Conservation (phyloP, 164 flowering plant genomes). For the Protea cynaroides region DNA sequence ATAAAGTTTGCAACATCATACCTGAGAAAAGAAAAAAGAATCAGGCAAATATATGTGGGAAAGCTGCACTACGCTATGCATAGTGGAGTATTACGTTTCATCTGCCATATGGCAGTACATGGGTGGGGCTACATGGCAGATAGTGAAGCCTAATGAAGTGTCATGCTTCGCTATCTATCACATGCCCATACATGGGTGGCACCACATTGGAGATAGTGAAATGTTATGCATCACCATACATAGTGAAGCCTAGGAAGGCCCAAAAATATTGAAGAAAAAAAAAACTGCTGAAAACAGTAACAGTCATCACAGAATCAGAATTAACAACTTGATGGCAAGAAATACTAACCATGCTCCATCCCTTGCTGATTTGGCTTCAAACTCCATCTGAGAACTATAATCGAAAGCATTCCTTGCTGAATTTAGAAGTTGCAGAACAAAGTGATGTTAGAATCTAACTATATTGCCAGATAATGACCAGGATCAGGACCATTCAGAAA, state of each 20-base stretch:
- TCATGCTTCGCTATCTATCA: no score
- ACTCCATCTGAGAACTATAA: slow-evolving; percentile 48
- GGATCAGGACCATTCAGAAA: not conserved
- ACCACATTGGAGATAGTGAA: no score
- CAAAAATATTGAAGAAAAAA: no score
- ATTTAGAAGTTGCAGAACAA: slow-evolving; percentile 13
- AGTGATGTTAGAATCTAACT: no score
- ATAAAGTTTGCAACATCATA: slow-evolving; percentile 77
- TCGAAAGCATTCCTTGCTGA: slow-evolving; percentile 40
- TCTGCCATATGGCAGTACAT: no score
- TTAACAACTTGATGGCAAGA: not conserved
- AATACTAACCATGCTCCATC: slow-evolving; percentile 86
- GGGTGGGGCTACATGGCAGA: no score
- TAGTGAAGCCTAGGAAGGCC: no score
- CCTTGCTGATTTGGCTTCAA: slow-evolving; percentile 85
- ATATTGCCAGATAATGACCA: not conserved
- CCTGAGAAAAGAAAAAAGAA: slow-evolving; percentile 37
- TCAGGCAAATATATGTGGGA: slow-evolving; percentile 8
- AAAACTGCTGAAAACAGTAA: not conserved
- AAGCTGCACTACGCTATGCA: no score
- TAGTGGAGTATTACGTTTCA: no score
- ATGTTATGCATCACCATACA: no score
- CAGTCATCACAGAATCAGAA: not conserved
- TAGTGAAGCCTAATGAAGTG: no score
- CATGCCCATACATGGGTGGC: no score